These are phyloP conservation scores for Metschnikowia noctiluminum DNA, from an alignment of 805 yeast genomes.

Conservation along the genomic window DNA sequence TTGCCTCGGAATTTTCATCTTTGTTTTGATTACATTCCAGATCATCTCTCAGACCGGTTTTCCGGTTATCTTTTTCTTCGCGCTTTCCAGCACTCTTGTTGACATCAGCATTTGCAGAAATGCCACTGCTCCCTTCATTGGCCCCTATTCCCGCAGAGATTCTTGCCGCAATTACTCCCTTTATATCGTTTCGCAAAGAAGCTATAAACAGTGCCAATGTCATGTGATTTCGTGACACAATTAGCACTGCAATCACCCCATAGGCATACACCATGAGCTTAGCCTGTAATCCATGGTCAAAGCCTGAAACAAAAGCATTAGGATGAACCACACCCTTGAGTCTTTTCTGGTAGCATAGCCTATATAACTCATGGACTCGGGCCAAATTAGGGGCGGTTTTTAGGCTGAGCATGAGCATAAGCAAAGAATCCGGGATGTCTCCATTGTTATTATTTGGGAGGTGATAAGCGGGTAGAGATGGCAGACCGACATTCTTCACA, in stretches of 20 bases:
- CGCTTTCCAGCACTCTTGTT: too few relatives aligned
- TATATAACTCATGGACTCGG: constrained; percentile 43
- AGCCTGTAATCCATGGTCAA: constrained; percentile 9
- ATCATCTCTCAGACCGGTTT: too few relatives aligned
- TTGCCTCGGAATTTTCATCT: too few relatives aligned
- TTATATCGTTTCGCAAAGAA: constrained; percentile 17
- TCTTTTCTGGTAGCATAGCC: constrained; percentile 37
- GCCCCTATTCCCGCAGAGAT: too few relatives aligned
- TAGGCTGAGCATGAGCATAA: constrained; percentile 36
- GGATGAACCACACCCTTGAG: constrained; percentile 15
- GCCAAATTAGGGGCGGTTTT: constrained; percentile 41
- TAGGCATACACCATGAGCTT: constrained; percentile 31
- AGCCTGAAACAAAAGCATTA: not conserved
- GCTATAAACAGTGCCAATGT: constrained; percentile 27
- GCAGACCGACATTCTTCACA: not conserved
- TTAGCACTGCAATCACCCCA: constrained; percentile 29
- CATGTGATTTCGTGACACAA: constrained; percentile 28
- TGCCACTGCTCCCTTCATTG: too few relatives aligned
- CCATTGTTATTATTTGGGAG: constrained; percentile 36
- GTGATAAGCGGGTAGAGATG: constrained; percentile 24
- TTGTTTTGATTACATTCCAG: too few relatives aligned
- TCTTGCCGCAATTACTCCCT: not conserved
- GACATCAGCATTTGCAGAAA: too few relatives aligned
- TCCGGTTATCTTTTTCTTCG: too few relatives aligned
- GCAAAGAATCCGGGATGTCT: constrained; percentile 24